Conservation (phyloP, 2,329 filamentous ascomycete genomes). For the Magnaporthales sp. region DNA sequence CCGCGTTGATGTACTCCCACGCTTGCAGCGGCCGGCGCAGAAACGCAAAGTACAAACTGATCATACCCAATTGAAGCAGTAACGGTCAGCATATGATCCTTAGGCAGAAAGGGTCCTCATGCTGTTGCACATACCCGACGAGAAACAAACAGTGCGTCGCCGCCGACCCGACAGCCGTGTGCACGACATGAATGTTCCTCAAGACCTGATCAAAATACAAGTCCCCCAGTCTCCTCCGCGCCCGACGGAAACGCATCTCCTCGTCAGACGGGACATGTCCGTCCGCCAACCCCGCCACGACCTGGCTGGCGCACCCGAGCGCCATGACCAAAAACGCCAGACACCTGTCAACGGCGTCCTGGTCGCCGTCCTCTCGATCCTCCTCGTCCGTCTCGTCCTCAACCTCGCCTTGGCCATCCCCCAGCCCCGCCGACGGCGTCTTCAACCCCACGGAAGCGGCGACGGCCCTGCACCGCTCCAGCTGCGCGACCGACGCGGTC, state of each 20-base stretch:
- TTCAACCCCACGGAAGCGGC: neutral
- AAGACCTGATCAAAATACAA: constrained; percentile 37
- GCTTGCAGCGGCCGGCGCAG: constrained; percentile 40
- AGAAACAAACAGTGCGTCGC: constrained; percentile 43
- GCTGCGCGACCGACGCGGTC: constrained; percentile 31
- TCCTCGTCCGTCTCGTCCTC: constrained; percentile 16
- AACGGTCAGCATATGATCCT: neutral
- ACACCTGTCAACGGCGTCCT: constrained; percentile 18
- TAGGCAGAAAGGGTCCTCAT: too few relatives aligned
- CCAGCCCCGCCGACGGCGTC: neutral
- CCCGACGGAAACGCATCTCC: constrained; percentile 1
- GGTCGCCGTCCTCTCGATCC: constrained; percentile 18
- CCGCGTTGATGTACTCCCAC: constrained; percentile 40
- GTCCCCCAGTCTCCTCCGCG: constrained; percentile 20
- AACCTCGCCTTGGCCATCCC: too few relatives aligned
- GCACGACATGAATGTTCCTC: constrained; percentile 34
- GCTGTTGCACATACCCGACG: constrained; percentile 28
- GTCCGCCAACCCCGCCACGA: neutral
- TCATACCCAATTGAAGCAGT: fast-evolving
- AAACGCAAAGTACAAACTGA: constrained; percentile 39
- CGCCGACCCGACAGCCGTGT: constrained; percentile 34
- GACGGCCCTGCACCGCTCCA: constrained; percentile 13
- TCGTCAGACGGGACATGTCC: neutral
- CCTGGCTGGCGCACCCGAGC: constrained; percentile 11
- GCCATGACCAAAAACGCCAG: constrained; percentile 12